Evolutionary conservation across 495 filamentous ascomycete genomes (phyloP).

Genomic region (Elaphomyces granulatus): DNA sequence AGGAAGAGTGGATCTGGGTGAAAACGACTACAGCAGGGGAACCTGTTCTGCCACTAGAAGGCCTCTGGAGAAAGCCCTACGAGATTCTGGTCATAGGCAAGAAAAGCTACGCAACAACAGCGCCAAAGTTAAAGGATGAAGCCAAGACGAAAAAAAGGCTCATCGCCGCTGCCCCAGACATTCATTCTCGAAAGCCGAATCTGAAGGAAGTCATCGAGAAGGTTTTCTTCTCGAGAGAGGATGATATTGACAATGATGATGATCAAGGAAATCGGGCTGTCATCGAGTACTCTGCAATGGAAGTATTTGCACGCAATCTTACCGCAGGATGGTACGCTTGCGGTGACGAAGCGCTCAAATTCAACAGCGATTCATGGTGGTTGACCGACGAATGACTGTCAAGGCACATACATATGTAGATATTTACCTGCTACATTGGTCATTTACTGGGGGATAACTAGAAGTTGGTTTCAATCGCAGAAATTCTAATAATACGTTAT

Average conservation of each 20-base stretch:
- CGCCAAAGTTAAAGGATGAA: background rate
- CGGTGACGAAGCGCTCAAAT: constrained; percentile 76
- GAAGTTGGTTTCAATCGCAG: too few species aligned
- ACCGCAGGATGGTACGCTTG: constrained; percentile 82
- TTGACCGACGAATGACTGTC: background rate
- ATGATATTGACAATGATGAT: background rate
- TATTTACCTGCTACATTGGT: too few species aligned
- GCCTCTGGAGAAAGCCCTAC: constrained; percentile 70
- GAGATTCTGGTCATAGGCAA: constrained; percentile 65
- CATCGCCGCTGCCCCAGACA: constrained; percentile 69
- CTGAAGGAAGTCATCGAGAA: constrained; percentile 42
- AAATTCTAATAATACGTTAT: too few species aligned
- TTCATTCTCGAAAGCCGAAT: constrained; percentile 84
- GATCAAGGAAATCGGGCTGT: too few species aligned
- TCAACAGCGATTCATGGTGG: constrained; percentile 63
- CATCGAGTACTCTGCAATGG: constrained; percentile 46
- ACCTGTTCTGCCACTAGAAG: constrained; percentile 52
- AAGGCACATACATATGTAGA: background rate
- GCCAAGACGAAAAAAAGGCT: constrained; percentile 29
- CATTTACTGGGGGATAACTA: too few species aligned
- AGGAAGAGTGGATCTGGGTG: constrained; percentile 86
- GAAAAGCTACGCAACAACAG: constrained; percentile 11
- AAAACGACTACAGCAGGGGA: constrained; percentile 63
- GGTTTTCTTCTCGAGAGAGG: constrained; percentile 21
- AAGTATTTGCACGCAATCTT: constrained; percentile 78